phyloP scores from a whole-genome alignment of 2,329 filamentous ascomycete genomes.

The Nakataea oryzae region DNA sequence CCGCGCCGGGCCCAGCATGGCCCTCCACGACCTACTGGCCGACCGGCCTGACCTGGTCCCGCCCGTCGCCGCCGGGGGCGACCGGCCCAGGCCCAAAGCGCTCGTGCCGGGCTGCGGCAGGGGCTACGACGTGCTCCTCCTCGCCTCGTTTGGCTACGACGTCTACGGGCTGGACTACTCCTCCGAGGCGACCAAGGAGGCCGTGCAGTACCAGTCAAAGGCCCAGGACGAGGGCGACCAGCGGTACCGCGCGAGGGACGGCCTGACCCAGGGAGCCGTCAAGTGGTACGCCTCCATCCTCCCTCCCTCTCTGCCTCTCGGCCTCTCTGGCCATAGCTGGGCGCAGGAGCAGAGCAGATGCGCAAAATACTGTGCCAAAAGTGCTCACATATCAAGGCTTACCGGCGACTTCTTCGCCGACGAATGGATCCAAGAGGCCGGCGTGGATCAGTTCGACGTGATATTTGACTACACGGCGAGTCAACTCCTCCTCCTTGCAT shows the following conservation, averaged over 20 bases:
- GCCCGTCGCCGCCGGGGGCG: constrained; percentile 5
- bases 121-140: constrained; percentile 70
- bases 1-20: constrained; percentile 38
- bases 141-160: constrained; percentile 68
- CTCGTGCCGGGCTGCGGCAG: constrained; percentile 75
- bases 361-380: neutral
- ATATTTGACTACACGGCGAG: constrained; percentile 53
- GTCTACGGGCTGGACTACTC: constrained; percentile 65
- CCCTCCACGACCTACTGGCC: constrained; percentile 40
- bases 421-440: constrained; percentile 37
- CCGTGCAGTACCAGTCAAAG: constrained; percentile 29
- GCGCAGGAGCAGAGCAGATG: too few species aligned
- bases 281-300: constrained; percentile 26
- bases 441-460: constrained; percentile 48
- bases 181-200: constrained; percentile 30
- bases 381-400: constrained; percentile 19
- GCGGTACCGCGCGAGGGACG: constrained; percentile 24
- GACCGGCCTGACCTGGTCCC: constrained; percentile 34
- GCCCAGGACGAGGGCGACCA: constrained; percentile 21
- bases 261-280: constrained; percentile 34
- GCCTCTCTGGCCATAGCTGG: neutral
- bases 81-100: constrained; percentile 31
- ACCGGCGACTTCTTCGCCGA: constrained; percentile 58
- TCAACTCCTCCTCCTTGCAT: neutral
- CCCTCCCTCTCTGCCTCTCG: neutral